Conservation (phyloP, 768 basidiomycete genomes). For the Pisolithus marmoratus region DNA sequence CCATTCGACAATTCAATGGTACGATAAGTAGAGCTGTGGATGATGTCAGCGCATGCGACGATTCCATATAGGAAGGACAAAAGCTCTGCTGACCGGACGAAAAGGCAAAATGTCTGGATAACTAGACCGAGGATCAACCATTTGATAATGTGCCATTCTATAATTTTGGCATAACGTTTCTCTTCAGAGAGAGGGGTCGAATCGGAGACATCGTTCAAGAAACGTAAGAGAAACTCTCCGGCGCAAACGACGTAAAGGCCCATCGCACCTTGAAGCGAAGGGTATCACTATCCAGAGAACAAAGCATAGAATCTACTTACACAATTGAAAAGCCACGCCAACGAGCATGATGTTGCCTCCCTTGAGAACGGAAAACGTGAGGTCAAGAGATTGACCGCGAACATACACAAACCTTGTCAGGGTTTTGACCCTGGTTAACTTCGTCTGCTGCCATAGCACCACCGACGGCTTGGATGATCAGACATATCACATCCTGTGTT, state of each 20-base stretch:
- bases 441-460: constrained; percentile 42
- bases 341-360: constrained; percentile 55
- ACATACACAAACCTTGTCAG: constrained; percentile 5
- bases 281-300: not conserved
- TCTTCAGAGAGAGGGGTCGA: not conserved
- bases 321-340: constrained; percentile 57
- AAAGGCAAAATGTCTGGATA: constrained; percentile 37
- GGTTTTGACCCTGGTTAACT: constrained; percentile 17
- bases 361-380: constrained; percentile 15
- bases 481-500: constrained; percentile 29
- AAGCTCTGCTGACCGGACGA: constrained; percentile 37
- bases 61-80: not conserved
- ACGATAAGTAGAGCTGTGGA: constrained; percentile 7
- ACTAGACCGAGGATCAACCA: constrained; percentile 32
- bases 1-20: constrained; percentile 9
- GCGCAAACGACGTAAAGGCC: constrained; percentile 36
- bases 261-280: constrained; percentile 34
- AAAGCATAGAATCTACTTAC: constrained; percentile 26
- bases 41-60: not conserved
- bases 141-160: constrained; percentile 12
- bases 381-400: not conserved
- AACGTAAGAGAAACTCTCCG: constrained; percentile 46
- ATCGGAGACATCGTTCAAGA: constrained; percentile 29
- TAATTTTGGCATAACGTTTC: not conserved
- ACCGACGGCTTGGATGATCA: constrained; percentile 37